phyloP scores from a whole-genome alignment of 495 filamentous ascomycete genomes.

The Lasiosphaeria ovina region DNA sequence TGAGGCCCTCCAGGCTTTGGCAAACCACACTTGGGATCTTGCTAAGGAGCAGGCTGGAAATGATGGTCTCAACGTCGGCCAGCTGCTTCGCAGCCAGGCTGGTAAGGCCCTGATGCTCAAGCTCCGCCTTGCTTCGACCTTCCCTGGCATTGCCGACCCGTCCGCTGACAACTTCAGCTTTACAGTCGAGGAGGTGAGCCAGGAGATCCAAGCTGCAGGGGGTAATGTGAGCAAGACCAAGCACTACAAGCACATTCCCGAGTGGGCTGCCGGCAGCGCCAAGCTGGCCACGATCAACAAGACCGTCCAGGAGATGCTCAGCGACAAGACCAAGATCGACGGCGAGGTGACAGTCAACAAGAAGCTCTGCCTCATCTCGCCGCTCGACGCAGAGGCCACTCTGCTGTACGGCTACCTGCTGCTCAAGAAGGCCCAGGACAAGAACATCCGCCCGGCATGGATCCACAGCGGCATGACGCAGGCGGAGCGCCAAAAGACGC shows the following conservation, averaged over 20 bases:
- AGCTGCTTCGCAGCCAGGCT: conserved; percentile 10
- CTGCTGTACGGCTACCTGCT: conserved; percentile 22
- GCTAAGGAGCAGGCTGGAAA: neutral
- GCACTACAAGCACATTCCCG: conserved; percentile 16
- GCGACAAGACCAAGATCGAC: conserved; percentile 12
- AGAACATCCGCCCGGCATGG: conserved; percentile 13
- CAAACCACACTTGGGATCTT: conserved; percentile 2
- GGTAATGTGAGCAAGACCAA: conserved; percentile 12
- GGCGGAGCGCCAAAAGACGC: conserved; percentile 4
- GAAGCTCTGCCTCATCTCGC: conserved; percentile 26
- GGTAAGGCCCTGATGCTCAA: conserved; percentile 16
- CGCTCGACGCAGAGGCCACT: conserved; percentile 23
- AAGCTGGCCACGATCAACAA: conserved; percentile 20
- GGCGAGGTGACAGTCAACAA: conserved; percentile 16
- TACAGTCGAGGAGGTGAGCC: conserved; percentile 8
- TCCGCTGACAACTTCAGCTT: conserved; percentile 17
- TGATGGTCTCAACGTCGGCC: neutral
- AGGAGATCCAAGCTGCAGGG: conserved; percentile 8
- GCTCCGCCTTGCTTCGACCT: conserved; percentile 26
- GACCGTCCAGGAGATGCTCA: conserved; percentile 13
- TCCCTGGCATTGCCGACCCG: conserved; percentile 18
- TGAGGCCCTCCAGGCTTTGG: conserved; percentile 5
- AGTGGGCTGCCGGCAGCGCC: conserved; percentile 17
- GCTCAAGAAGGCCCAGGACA: conserved; percentile 1
- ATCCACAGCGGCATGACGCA: conserved; percentile 8